Base-by-base conservation (phyloP, 176 grass and related monocot genomes). In the Oryza meridionalis region DNA sequence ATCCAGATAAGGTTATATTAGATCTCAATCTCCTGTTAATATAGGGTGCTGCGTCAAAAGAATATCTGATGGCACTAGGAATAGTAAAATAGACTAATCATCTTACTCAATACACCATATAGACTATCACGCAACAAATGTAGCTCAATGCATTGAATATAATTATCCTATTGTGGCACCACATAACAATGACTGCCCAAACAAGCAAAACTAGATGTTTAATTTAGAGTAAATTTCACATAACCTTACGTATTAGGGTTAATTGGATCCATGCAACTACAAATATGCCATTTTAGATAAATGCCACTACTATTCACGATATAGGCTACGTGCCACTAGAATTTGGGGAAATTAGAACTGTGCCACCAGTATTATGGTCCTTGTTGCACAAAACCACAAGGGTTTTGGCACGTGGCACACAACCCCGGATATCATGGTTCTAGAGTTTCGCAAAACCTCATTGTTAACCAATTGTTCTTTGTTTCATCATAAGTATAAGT, bases 1-100 rank as follows among this genome's bases (percentile, higher is more conserved):
- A 85, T 12, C 35, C 75, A 70, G 15, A 77, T 11, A 69, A 25
- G 47, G 47, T 32, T 35, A 12, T 69, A 81, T 50, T 40, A 68
- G 32, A 77, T 62, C 65, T 62, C 8, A 86, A 86, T 73, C 21
- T 27, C 43, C 63, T 45, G 19, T 49, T 49, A 43, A 70, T 44
- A 13, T 53, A 62, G 25, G 38, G 26, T 79, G 15, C 13, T 49
- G 21, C 4, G 21, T 21, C 17, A 72, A 38, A 29, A 5, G 16
- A 49, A 61, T 49, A 13, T 59, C 29, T 15, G 10, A 62, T 76
- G 64, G 63, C 65, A 38, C 11, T 58, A 12, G 3, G 21, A 46
- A 35, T 32, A 16, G 19, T 61, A 8, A 84, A 58, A 27, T 32
- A 9, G 37, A 85, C 35, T 33, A 7, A 9, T 11, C 19, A 63